A percentile compares a stretch with the other conserved stretches of the same genome.
phyloP scores from a whole-genome alignment of 345 rosid genomes.

The Microcos paniculata region DNA sequence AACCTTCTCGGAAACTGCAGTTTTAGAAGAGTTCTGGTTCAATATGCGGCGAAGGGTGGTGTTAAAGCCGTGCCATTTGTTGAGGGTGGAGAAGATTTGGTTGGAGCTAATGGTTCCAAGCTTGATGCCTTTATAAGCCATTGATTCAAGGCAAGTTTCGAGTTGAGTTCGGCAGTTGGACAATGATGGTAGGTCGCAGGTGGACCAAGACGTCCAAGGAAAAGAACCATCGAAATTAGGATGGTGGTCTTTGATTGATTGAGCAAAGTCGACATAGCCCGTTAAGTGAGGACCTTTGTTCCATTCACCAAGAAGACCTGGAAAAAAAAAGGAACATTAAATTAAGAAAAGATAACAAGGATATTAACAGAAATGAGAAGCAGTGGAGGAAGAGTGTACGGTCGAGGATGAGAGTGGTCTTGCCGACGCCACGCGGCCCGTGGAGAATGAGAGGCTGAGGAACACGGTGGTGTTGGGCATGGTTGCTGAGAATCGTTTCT shows the following conservation, averaged over 20 bases:
- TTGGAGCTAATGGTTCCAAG: slow-evolving; percentile 73
- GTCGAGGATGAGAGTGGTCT: slow-evolving; percentile 87
- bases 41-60: slow-evolving; percentile 58
- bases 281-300: slow-evolving; percentile 84
- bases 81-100: slow-evolving; percentile 73
- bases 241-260: slow-evolving; percentile 71
- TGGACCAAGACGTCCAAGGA: slow-evolving; percentile 92
- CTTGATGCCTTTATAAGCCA: slow-evolving; percentile 67
- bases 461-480: slow-evolving; percentile 93
- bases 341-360: not conserved
- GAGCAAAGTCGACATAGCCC: slow-evolving; percentile 89
- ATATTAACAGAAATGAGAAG: not conserved
- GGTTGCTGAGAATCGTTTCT: slow-evolving; percentile 86
- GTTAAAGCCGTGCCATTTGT: slow-evolving; percentile 80
- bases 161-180: slow-evolving; percentile 69
- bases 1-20: slow-evolving; percentile 42
- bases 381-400: slow-evolving; percentile 31
- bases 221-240: slow-evolving; percentile 61
- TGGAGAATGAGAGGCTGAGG: slow-evolving; percentile 92
- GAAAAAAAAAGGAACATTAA: not conserved
- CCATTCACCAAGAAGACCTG: slow-evolving; percentile 85
- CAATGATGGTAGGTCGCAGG: slow-evolving; percentile 59
- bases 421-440: slow-evolving; percentile 98
- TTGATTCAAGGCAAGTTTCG: slow-evolving; percentile 84
- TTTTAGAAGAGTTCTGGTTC: slow-evolving; percentile 29